Evolutionary conservation across 306 rosid genomes (phyloP).

Genomic region (Quercus aquifolioides): DNA sequence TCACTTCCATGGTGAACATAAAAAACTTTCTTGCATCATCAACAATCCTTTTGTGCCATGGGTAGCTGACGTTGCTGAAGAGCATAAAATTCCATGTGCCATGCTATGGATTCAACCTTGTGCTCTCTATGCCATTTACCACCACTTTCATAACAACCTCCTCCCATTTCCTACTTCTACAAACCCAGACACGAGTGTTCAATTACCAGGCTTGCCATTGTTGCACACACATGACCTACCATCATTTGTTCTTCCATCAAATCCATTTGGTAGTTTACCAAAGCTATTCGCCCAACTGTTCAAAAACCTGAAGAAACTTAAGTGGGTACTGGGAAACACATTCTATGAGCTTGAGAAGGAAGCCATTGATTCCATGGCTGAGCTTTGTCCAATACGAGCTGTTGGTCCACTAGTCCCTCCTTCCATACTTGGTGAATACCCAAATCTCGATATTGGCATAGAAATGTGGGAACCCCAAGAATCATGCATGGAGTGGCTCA

Average conservation of each 20-base stretch:
- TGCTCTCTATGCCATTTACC: slow-evolving; percentile 42
- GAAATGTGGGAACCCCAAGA: slow-evolving; percentile 46
- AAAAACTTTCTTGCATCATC: slow-evolving; percentile 37
- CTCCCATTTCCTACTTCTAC: slow-evolving; percentile 25
- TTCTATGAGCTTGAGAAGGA: slow-evolving; percentile 45
- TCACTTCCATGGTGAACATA: slow-evolving; percentile 13
- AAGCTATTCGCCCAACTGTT: slow-evolving; percentile 15
- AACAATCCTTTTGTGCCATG: slow-evolving; percentile 53
- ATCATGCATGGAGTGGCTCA: slow-evolving; percentile 49
- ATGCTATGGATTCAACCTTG: slow-evolving; percentile 61
- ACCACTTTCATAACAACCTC: slow-evolving; percentile 32
- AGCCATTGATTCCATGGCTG: slow-evolving; percentile 35
- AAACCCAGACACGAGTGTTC: slow-evolving; percentile 16
- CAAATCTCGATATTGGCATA: slow-evolving; percentile 27
- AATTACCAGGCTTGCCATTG: slow-evolving; percentile 39
- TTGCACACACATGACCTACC: slow-evolving; percentile 41
- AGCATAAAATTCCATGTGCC: slow-evolving; percentile 38
- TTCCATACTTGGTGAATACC: slow-evolving; percentile 23
- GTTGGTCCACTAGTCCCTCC: slow-evolving; percentile 50
- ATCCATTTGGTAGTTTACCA: not conserved
- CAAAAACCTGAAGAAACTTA: slow-evolving; percentile 30
- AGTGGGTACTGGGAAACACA: slow-evolving; percentile 45
- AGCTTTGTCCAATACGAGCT: slow-evolving; percentile 15
- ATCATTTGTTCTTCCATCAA: slow-evolving; percentile 44
- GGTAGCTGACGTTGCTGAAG: slow-evolving; percentile 41